Conservation (phyloP, 345 rosid species). For the Eucalyptus tenuipes region DNA sequence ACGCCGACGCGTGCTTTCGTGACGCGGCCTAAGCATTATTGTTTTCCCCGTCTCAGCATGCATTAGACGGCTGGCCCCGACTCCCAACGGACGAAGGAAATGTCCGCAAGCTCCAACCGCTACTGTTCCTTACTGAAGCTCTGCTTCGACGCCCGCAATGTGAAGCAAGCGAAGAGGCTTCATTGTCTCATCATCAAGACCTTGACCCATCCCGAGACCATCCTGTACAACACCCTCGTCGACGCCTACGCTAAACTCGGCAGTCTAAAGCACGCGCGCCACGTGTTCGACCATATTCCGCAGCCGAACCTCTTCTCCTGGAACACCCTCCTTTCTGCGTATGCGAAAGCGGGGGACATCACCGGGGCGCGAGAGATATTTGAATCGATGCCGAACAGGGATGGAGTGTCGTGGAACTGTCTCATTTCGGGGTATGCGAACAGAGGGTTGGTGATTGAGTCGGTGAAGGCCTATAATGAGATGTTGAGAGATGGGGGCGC, state of each 20-base stretch:
- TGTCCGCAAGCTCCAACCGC: constrained; percentile 9
- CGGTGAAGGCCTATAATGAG: constrained; percentile 43
- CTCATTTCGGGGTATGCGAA: constrained; percentile 60
- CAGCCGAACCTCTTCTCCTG: constrained; percentile 58
- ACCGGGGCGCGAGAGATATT: constrained; percentile 39
- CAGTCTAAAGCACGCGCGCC: constrained; percentile 42
- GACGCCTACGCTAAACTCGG: constrained; percentile 19
- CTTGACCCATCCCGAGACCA: constrained; percentile 31
- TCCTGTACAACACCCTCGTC: constrained; percentile 46
- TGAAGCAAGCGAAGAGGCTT: constrained; percentile 35
- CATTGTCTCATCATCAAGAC: constrained; percentile 49
- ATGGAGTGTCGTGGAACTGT: constrained; percentile 77
- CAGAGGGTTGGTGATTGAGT: constrained; percentile 28
- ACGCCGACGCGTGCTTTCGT: background rate
- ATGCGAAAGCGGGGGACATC: constrained; percentile 56
- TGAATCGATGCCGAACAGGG: constrained; percentile 41
- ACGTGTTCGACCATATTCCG: constrained; percentile 51
- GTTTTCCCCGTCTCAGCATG: background rate
- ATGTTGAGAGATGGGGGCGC: constrained; percentile 47
- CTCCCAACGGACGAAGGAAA: background rate
- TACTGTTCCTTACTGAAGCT: constrained; percentile 40
- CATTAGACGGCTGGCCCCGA: constrained; percentile 1
- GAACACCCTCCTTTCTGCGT: constrained; percentile 76
- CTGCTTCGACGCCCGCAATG: constrained; percentile 33
- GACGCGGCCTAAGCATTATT: background rate